These are phyloP conservation scores for Macroventuria anomochaeta DNA, from an alignment of 2,329 filamentous ascomycete species.

Conservation along the genomic window DNA sequence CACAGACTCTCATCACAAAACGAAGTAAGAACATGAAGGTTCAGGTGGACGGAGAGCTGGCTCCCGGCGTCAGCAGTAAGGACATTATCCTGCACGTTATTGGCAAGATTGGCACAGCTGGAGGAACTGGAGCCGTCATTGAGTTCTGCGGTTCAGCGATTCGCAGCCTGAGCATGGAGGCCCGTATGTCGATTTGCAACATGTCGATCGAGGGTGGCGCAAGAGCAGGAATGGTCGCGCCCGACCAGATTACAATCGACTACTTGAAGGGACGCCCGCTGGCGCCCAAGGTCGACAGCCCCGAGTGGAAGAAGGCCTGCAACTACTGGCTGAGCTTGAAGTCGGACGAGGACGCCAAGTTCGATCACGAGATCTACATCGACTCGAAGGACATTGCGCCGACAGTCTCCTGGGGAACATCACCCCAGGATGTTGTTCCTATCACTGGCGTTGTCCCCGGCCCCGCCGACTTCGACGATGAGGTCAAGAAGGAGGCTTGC, in stretches of 20 bases:
- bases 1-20: conserved; percentile 92
- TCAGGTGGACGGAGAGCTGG: conserved; percentile 88
- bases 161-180: conserved; percentile 88
- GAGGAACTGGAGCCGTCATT: conserved; percentile 92
- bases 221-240: conserved; percentile 94
- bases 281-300: conserved; percentile 81
- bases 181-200: conserved; percentile 99
- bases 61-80: conserved; percentile 92
- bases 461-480: conserved; percentile 82
- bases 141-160: conserved; percentile 98
- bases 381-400: conserved; percentile 92
- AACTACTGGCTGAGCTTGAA: conserved; percentile 87
- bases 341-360: conserved; percentile 87
- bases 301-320: conserved; percentile 87
- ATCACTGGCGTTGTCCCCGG: conserved; percentile 91
- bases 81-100: conserved; percentile 94
- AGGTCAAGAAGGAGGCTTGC: conserved; percentile 80
- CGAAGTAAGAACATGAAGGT: conserved; percentile 99
- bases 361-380: conserved; percentile 87
- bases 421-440: conserved; percentile 92
- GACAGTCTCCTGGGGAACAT: conserved; percentile 96
- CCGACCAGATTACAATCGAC: conserved; percentile 91
- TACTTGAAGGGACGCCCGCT: conserved; percentile 92
- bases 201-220: conserved; percentile 98
- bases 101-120: conserved; percentile 91